Evolutionary conservation across 2,329 filamentous ascomycete genomes (phyloP), one percentile per base, ranked within the genome.

Genomic region (Zelopaecilomyces penicillatus): DNA sequence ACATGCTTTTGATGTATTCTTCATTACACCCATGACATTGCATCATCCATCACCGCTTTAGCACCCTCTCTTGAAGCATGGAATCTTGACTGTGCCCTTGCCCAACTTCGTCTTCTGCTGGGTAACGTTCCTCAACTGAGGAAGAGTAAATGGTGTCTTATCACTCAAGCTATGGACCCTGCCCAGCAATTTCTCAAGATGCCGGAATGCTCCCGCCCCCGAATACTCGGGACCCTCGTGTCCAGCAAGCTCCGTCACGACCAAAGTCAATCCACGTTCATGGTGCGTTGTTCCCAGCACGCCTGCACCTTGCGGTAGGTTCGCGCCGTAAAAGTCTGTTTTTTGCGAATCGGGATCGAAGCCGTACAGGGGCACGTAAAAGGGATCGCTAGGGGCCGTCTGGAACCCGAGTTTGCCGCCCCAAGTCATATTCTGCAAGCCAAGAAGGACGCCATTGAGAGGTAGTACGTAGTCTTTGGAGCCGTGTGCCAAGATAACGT

Each of bases 351-450:
- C 27, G 5, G 45, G 35, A 19, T 45, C 37, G 12, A 7, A 47
- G 30, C 54, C 51, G 37, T 52, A 58, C 4, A 41, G 42, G 0
- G 85, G 85, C 0, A 89, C 82, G 58, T 77, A 87, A 57, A 87
- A 82, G 2, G 80, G 78, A 42, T 79, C 73, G 1, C 59, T 59
- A 0, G 85, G 86, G 1, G 65, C 62, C 1, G 62, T 58, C 51
- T 81, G 75, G 69, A 91, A 90, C 0, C 86, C 87, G 42, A 84
- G 76, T 37, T 71, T 60, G 4, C 85, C 85, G 46, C 78, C 78
- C 80, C 81, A 91, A 0, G 84, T 89, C 80, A 90, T 87, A 66
- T 89, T 89, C 58, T 91, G 85, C 47, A 90, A 81, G 1, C 75
- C 74, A 5, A 87, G 67, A 1, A 91, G 69, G 0, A 84, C 84